phyloP scores from a whole-genome alignment of 768 basidiomycete species.

The Pleurotus tuoliensis region DNA sequence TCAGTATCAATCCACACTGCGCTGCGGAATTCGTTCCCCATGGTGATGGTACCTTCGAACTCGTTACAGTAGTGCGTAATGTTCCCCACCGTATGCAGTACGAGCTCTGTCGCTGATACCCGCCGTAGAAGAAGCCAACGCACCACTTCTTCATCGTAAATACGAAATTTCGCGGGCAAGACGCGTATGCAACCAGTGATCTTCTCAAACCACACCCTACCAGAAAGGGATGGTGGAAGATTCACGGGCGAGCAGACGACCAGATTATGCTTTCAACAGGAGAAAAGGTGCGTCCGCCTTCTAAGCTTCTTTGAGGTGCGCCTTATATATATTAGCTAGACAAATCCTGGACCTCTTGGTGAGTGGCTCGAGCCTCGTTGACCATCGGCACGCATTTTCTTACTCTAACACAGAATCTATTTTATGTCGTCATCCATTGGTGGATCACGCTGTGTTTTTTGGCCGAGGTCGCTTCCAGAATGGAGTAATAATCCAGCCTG shows the following conservation, averaged over 20 bases:
- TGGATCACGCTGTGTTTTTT: slow-evolving; percentile 35
- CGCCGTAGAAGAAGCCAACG: background rate
- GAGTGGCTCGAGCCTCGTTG: background rate
- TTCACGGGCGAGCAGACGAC: slow-evolving; percentile 21
- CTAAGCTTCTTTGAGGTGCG: background rate
- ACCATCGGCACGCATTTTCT: background rate
- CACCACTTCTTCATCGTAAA: slow-evolving; percentile 7
- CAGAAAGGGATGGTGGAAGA: slow-evolving; percentile 16
- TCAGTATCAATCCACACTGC: slow-evolving; percentile 13
- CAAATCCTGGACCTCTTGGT: slow-evolving; percentile 4
- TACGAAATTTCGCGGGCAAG: slow-evolving; percentile 9
- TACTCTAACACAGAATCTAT: background rate
- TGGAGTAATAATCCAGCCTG: slow-evolving; percentile 29
- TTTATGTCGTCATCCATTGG: slow-evolving; percentile 11
- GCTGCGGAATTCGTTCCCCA: slow-evolving; percentile 13
- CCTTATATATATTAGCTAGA: background rate
- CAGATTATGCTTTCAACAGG: slow-evolving; percentile 19
- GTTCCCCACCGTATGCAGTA: background rate
- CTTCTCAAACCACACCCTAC: slow-evolving; percentile 24
- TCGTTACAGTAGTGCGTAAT: slow-evolving; percentile 15
- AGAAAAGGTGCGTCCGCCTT: slow-evolving; percentile 13
- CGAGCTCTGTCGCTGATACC: no score
- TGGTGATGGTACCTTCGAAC: slow-evolving; percentile 17
- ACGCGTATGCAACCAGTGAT: slow-evolving; percentile 19
- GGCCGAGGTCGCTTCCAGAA: slow-evolving; percentile 29